Evolutionary conservation across 148 eudicot genomes (phyloP).

Genomic region (Rhododendron molle): DNA sequence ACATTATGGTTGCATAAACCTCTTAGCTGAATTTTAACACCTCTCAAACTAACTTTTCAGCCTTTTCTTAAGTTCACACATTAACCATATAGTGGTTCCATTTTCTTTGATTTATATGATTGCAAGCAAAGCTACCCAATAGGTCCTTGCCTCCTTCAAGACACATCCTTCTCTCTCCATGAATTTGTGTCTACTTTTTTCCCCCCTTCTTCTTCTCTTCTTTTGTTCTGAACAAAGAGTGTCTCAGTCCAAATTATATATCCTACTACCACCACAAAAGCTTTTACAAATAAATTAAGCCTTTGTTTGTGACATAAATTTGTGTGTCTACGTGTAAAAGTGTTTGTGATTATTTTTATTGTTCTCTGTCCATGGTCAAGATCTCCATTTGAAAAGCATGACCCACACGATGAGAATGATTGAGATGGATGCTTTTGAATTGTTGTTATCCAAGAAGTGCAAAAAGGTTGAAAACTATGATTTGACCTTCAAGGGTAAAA

Average conservation of each 20-base stretch:
- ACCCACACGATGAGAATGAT: slow-evolving; percentile 4
- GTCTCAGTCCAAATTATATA: too few species aligned
- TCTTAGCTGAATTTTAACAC: not conserved
- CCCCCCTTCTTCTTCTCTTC: not conserved
- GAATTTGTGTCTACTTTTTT: not conserved
- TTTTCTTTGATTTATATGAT: not conserved
- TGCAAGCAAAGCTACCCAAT: not conserved
- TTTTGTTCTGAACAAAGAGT: not conserved
- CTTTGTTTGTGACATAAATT: too few species aligned
- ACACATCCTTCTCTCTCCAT: not conserved
- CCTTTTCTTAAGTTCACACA: not conserved
- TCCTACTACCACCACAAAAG: not conserved
- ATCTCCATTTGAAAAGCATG: slow-evolving; percentile 2
- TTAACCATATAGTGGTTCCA: not conserved
- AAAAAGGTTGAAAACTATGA: not conserved
- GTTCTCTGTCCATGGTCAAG: not conserved
- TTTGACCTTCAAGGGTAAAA: not conserved
- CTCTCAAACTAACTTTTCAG: not conserved
- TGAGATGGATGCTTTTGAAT: slow-evolving; percentile 1
- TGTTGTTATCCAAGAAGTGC: not conserved
- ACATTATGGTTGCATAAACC: not conserved
- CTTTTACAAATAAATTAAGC: not conserved
- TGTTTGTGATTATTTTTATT: too few species aligned
- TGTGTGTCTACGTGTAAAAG: not conserved
- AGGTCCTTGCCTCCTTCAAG: not conserved